A percentile compares a stretch with the other conserved stretches of the same genome.
These are phyloP conservation scores for Cutaneotrichosporon curvatum DNA, from an alignment of 1,284 basidiomycete species.

Conservation along the genomic window DNA sequence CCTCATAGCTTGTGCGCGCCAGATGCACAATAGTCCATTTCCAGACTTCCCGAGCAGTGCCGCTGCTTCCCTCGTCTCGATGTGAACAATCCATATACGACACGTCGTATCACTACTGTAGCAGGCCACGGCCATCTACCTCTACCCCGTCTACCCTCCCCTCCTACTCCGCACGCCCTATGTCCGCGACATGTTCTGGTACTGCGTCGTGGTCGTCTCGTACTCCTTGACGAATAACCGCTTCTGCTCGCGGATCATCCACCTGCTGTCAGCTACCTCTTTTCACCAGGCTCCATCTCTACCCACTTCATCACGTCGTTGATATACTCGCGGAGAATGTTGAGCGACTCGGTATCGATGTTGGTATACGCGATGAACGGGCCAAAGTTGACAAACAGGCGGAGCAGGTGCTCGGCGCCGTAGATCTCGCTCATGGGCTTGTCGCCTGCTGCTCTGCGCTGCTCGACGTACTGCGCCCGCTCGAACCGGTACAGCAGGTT, in stretches of 20 bases:
- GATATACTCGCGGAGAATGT: slow-evolving; percentile 78
- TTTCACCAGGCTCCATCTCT: too few species aligned
- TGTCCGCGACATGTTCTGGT: slow-evolving; percentile 45
- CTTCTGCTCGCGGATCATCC: slow-evolving; percentile 49
- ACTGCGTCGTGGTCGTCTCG: slow-evolving; percentile 46
- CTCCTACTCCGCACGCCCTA: slow-evolving; percentile 16
- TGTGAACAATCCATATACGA: neutral
- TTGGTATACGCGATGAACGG: slow-evolving; percentile 80
- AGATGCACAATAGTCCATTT: neutral
- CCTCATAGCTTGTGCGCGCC: slow-evolving; percentile 48
- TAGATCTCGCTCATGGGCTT: slow-evolving; percentile 86
- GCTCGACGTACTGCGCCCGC: slow-evolving; percentile 79
- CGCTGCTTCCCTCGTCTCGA: too few species aligned
- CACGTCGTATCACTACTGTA: neutral
- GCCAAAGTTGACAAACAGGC: slow-evolving; percentile 65
- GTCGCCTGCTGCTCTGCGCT: slow-evolving; percentile 64
- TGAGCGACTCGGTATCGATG: slow-evolving; percentile 83
- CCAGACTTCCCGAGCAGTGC: too few species aligned
- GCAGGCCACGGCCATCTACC: neutral
- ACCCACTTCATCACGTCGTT: slow-evolving; percentile 80
- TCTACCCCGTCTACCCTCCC: neutral
- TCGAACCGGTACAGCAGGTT: slow-evolving; percentile 93
- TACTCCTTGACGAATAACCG: slow-evolving; percentile 47
- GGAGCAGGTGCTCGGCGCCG: slow-evolving; percentile 86
- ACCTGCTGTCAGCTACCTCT: slow-evolving; percentile 26